phyloP scores from a whole-genome alignment of 768 basidiomycete genomes.

The Boletus rubroflammeus region DNA sequence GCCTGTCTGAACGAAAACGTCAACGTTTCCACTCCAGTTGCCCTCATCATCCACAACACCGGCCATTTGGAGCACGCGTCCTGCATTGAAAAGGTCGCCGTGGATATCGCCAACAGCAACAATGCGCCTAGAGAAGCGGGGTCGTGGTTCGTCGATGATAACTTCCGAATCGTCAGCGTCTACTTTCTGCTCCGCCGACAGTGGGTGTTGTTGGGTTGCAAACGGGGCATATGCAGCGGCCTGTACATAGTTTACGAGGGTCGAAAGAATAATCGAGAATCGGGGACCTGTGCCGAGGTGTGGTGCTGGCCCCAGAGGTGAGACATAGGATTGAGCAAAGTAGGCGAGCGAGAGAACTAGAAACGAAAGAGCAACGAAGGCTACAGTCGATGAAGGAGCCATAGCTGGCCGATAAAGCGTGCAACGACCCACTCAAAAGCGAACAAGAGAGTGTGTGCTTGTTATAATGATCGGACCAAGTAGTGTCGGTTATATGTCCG shows the following conservation, averaged over 20 bases:
- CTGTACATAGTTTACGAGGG: constrained; percentile 24
- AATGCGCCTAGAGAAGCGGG: constrained; percentile 46
- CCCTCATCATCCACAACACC: constrained; percentile 67
- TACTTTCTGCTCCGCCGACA: constrained; percentile 1
- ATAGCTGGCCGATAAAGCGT: constrained; percentile 9
- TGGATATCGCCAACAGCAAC: constrained; percentile 93
- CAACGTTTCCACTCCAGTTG: constrained; percentile 79
- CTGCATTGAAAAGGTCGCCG: constrained; percentile 80
- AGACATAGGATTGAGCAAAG: constrained; percentile 28
- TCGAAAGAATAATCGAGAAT: constrained; percentile 23
- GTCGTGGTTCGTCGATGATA: constrained; percentile 23
- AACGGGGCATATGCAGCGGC: constrained; percentile 23
- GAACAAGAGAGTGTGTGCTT: neutral
- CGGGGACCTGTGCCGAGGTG: constrained; percentile 26
- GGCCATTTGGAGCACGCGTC: constrained; percentile 75
- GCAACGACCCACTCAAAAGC: constrained; percentile 1
- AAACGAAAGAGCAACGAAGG: constrained; percentile 23
- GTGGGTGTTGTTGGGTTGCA: constrained; percentile 11
- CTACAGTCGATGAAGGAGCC: constrained; percentile 22
- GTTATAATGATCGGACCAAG: constrained; percentile 9
- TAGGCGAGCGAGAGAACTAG: constrained; percentile 31
- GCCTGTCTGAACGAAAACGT: constrained; percentile 91
- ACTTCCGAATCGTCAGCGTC: constrained; percentile 9
- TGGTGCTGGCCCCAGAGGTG: constrained; percentile 31
- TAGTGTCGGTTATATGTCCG: constrained; percentile 14